phyloP scores from a whole-genome alignment of 2,329 filamentous ascomycete species.

The Alternaria triticimaculans region DNA sequence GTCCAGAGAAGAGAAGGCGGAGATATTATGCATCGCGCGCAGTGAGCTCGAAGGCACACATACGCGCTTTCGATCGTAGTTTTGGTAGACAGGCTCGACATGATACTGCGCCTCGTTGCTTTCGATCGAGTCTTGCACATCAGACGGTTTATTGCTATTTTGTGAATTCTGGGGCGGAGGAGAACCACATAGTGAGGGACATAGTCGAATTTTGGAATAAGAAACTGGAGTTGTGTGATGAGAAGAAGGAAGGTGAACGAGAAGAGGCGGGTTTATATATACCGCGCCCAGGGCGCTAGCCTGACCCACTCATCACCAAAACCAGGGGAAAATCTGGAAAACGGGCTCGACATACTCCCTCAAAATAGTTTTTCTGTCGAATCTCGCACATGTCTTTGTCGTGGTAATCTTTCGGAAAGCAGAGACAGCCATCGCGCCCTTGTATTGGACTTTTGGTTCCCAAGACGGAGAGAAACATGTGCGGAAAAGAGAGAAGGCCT shows the following conservation, averaged over 20 bases:
- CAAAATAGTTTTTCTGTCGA: too few relatives aligned
- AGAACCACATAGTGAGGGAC: not conserved
- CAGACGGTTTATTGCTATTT: too few relatives aligned
- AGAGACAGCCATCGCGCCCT: too few relatives aligned
- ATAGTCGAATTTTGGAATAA: not conserved
- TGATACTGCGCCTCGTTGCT: not conserved
- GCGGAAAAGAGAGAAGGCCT: too few relatives aligned
- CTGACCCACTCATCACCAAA: not conserved
- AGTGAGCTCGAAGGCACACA: not conserved
- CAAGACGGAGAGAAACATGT: fast-evolving
- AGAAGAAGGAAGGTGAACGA: not conserved
- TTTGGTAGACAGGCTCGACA: not conserved
- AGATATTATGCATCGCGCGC: not conserved
- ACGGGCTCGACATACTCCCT: not conserved
- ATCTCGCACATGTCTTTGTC: too few relatives aligned
- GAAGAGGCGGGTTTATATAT: not conserved
- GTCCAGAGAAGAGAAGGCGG: not conserved
- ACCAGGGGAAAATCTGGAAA: not conserved
- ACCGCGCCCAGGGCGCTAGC: not conserved
- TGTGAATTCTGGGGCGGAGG: not conserved
- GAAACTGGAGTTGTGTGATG: fast-evolving
- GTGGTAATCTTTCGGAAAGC: too few relatives aligned
- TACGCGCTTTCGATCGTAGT: not conserved
- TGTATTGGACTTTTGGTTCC: too few relatives aligned
- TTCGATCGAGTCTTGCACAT: not conserved